Evolutionary conservation across 306 rosid genomes (phyloP), one percentile per base, ranked within the genome.

Genomic region (Cicer yamashitae): DNA sequence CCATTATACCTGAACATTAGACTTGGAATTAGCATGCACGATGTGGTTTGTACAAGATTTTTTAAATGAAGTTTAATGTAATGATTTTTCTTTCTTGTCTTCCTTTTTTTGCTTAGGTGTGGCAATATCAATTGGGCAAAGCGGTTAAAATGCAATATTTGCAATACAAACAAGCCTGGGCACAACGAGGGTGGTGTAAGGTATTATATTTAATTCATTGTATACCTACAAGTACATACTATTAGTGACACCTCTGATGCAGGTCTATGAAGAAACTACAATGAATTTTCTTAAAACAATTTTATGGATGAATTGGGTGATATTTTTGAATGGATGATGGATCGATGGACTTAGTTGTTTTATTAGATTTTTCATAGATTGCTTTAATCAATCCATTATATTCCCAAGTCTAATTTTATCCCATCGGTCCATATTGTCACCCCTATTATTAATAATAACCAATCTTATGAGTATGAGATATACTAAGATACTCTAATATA

Each of bases 101-200:
- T 64, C 22, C 0, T 34, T 30, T 40, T 56, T 68, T 82, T 71
- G 17, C 74, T 61, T 81, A 94, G 99, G 99, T 94, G 99, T 88
- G 99, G 78, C 78, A 94, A 94, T 79, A 92, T 94, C 87, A 94
- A 94, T 66, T 94, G 99, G 99, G 99, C 99, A 48, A 94, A 94
- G 89, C 90, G 99, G 62, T 82, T 83, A 11, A 94, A 94, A 83
- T 94, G 99, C 90, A 94, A 94, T 74, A 86, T 94, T 78, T 94
- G 99, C 93, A 94, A 94, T 85, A 94, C 99, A 18, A 94, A 94
- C 67, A 94, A 89, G 81, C 97, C 99, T 13, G 99, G 99, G 74
- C 92, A 85, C 75, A 90, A 76, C 54, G 99, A 94, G 82, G 99
- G 99, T 82, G 99, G 99, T 34, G 96, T 92, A 57, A 94, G 99